Evolutionary conservation across 768 basidiomycete genomes (phyloP), one percentile per base, ranked within the genome.

Genomic region (Megacollybia marginata): DNA sequence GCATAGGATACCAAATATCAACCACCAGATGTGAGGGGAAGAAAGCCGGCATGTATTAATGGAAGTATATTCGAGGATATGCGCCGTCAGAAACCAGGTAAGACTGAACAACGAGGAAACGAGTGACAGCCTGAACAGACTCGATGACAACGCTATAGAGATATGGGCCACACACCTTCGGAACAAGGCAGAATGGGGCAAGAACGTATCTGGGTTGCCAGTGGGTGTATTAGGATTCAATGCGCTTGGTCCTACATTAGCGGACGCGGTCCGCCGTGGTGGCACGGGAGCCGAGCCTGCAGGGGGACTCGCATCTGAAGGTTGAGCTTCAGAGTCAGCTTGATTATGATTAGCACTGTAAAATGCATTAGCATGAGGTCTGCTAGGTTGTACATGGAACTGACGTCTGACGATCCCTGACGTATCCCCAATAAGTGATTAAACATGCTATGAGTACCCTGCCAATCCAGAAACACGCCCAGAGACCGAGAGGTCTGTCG

Each of bases 11-110:
- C 79, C 83, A 61, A 92, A 90, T 18, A 78, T 80, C 43, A 91
- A 77, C 87, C 88, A 92, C 89, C 89, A 92, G 33, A 92, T 67
- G 55, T 90, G 85, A 8, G 90, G 90, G 11, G 89, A 78, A 0
- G 84, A 70, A 50, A 72, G 65, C 16, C 90, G 83, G 51, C 90
- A 92, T 13, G 82, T 78, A 54, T 82, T 71, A 28, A 88, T 68
- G 8, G 88, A 85, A 13, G 85, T 85, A 58, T 90, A 92, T 53
- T 82, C 76, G 48, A 92, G 69, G 28, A 90, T 82, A 59, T 92
- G 85, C 10, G 88, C 86, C 15, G 81, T 83, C 23, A 92, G 62
- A 57, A 92, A 92, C 87, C 91, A 92, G 49, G 75, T 80, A 9
- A 92, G 60, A n/a, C 85, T 85, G 50, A 88, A 61, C 50, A 88